These are phyloP conservation scores for Achaetomiella virescens DNA, from an alignment of 495 filamentous ascomycete genomes.

Conservation along the genomic window DNA sequence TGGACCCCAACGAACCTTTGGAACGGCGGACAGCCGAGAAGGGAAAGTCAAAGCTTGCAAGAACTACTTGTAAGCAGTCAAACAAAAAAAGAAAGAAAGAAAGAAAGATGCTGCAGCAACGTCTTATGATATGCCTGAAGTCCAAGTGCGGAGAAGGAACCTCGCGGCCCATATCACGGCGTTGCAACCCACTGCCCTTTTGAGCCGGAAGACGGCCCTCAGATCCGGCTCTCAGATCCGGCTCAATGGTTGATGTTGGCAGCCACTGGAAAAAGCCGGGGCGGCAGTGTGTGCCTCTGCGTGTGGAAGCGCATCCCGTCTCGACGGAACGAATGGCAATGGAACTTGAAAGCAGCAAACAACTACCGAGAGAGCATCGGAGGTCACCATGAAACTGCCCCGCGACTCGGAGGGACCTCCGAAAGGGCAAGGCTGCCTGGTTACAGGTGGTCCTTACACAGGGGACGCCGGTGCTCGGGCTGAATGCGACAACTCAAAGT, in stretches of 20 bases:
- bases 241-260: conserved; percentile 2
- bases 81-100: not conserved
- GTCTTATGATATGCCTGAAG: conserved; percentile 2
- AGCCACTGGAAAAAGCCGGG: conserved; percentile 7
- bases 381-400: no score
- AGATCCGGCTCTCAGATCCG: conserved; percentile 28
- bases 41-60: not conserved
- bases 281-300: not conserved
- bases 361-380: no score
- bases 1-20: no score
- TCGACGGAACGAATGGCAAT: not conserved
- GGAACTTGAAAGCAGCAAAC: no score
- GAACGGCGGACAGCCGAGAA: no score
- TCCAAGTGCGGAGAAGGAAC: conserved; percentile 6
- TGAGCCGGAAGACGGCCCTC: conserved; percentile 25
- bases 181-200: not conserved
- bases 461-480: not conserved
- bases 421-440: no score
- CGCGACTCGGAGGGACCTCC: no score
- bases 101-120: not conserved
- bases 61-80: not conserved
- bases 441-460: not conserved
- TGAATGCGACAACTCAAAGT: no score
- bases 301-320: not conserved
- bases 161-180: conserved; percentile 4